Evolutionary conservation across 1,284 basidiomycete species (phyloP).

Genomic region (Trichosporon sp.): DNA sequence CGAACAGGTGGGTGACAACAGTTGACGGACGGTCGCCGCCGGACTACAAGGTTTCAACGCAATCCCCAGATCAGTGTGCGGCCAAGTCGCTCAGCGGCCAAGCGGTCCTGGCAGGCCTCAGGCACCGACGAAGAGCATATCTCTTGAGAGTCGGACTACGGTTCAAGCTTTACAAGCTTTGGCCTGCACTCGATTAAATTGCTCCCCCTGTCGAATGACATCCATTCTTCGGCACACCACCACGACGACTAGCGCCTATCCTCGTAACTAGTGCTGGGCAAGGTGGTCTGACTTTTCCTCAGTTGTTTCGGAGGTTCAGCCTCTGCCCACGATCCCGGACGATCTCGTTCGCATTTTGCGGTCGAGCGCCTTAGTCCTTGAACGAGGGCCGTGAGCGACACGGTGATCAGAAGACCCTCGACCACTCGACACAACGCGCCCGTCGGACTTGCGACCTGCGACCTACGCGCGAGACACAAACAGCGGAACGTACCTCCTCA

Average conservation of each 20-base stretch:
- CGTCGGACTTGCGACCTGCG: neutral
- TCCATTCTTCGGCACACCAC: constrained; percentile 18
- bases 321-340: neutral
- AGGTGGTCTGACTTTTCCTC: constrained; percentile 13
- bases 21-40: neutral
- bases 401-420: constrained; percentile 10
- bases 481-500: neutral
- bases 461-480: neutral
- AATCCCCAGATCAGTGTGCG: neutral
- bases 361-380: neutral
- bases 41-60: neutral
- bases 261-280: neutral
- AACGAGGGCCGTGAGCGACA: constrained; percentile 17
- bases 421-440: constrained; percentile 6
- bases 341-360: neutral
- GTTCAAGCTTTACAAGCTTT: constrained; percentile 18
- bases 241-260: neutral
- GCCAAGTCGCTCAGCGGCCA: neutral
- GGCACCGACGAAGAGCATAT: constrained; percentile 16
- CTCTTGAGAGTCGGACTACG: constrained; percentile 8
- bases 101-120: neutral
- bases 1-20: constrained; percentile 2
- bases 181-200: constrained; percentile 17
- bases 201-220: constrained; percentile 14
- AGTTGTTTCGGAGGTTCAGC: constrained; percentile 9